These are phyloP conservation scores for Smallanthus sonchifolius DNA, from an alignment of 129 eudicot species.

Conservation along the genomic window DNA sequence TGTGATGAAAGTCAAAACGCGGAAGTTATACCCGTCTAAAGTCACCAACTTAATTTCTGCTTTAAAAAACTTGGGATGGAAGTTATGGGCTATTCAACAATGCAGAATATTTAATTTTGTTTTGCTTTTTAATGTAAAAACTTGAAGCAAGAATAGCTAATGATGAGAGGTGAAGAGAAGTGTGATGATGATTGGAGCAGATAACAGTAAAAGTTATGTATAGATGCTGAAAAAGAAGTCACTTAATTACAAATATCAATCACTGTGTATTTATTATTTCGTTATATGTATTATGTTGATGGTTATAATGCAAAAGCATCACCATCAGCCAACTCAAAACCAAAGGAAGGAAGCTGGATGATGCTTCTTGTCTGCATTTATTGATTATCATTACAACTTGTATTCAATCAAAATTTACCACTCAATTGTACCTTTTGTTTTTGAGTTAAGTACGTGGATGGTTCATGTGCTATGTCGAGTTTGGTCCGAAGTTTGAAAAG, in stretches of 20 bases:
- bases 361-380: background rate
- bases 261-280: background rate
- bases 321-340: background rate
- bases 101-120: too few species aligned
- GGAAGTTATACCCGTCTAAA: constrained; percentile 86
- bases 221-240: background rate
- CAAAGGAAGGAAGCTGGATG: too few species aligned
- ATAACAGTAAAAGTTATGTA: background rate
- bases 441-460: too few species aligned
- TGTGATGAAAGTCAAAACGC: constrained; percentile 72
- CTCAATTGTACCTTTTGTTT: background rate
- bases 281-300: background rate
- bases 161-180: background rate
- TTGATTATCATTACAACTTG: background rate
- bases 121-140: too few species aligned
- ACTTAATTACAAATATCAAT: background rate
- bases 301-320: background rate
- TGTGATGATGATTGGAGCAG: too few species aligned
- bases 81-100: too few species aligned
- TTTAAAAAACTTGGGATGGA: too few species aligned
- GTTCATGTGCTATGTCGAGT: too few species aligned
- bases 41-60: background rate
- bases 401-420: background rate
- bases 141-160: too few species aligned
- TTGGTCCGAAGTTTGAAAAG: too few species aligned